Percentiles rank a stretch among this genome's conserved stretches.
phyloP scores from a whole-genome alignment of 208 protist genomes.

The Leishmania tropica region DNA sequence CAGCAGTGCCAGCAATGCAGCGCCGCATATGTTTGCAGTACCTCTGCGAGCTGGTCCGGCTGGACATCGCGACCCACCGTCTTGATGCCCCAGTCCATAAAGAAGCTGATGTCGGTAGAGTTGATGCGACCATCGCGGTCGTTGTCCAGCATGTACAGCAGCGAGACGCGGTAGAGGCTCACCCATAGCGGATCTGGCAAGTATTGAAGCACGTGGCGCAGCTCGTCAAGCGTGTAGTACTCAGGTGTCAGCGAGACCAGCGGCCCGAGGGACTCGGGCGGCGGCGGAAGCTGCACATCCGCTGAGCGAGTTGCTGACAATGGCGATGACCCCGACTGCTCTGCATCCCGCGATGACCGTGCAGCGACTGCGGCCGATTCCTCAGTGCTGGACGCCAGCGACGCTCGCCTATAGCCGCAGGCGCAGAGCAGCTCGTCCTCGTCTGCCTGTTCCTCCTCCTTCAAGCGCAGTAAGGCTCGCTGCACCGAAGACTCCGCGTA shows the following conservation, averaged over 20 bases:
- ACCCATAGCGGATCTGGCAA: conserved; percentile 62
- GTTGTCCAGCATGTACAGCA: conserved; percentile 71
- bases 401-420: conserved; percentile 33
- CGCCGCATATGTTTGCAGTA: conserved; percentile 50
- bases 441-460: conserved; percentile 35
- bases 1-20: conserved; percentile 66
- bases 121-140: conserved; percentile 66
- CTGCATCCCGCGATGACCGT: neutral
- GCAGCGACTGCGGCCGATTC: neutral
- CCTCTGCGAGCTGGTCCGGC: conserved; percentile 55
- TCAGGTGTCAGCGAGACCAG: conserved; percentile 38
- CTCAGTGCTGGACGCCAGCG: neutral
- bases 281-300: conserved; percentile 15
- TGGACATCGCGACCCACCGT: conserved; percentile 35
- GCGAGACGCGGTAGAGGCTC: conserved; percentile 51
- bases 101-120: conserved; percentile 47
- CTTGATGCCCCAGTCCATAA: conserved; percentile 62
- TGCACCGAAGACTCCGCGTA: conserved; percentile 55
- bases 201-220: conserved; percentile 48
- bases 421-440: conserved; percentile 34
- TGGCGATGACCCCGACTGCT: neutral
- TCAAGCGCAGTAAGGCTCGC: conserved; percentile 39
- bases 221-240: conserved; percentile 58
- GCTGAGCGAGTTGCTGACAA: neutral
- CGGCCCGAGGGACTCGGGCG: conserved; percentile 31